Percentiles rank a stretch among this genome's conserved stretches.
phyloP scores from a whole-genome alignment of 345 rosid genomes.

The Syzygium oleosum region DNA sequence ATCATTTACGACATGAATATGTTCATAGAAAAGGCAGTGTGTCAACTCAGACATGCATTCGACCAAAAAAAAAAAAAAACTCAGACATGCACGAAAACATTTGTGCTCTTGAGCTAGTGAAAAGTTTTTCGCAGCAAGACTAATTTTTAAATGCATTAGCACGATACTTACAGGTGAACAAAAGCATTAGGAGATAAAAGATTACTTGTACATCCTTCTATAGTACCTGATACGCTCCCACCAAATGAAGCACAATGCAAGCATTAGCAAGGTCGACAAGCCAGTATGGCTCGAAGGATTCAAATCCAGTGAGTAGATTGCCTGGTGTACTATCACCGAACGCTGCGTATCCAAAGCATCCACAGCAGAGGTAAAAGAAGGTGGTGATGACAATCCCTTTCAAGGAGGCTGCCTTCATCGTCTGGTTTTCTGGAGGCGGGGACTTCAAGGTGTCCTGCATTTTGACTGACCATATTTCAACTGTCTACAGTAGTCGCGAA shows the following conservation, averaged over 20 bases:
- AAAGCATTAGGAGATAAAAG: not conserved
- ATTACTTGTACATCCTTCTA: not conserved
- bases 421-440: conserved; percentile 30
- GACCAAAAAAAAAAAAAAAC: too few species aligned
- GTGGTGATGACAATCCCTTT: conserved; percentile 23
- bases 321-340: conserved; percentile 45
- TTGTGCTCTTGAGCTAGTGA: not conserved
- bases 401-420: conserved; percentile 38
- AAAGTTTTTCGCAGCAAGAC: not conserved
- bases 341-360: conserved; percentile 45
- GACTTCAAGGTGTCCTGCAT: conserved; percentile 42
- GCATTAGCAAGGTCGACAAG: conserved; percentile 3
- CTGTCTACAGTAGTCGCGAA: not conserved
- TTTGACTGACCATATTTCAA: not conserved
- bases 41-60: not conserved
- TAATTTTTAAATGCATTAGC: not conserved
- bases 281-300: conserved; percentile 31
- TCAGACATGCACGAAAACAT: not conserved
- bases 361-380: conserved; percentile 30
- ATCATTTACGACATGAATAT: not conserved
- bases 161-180: not conserved
- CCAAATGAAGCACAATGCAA: conserved; percentile 7
- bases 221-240: conserved; percentile 8
- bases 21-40: not conserved
- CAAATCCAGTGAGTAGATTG: conserved; percentile 43